These are phyloP conservation scores for Ramalina intermedia DNA, from an alignment of 495 filamentous ascomycete genomes.

Conservation along the genomic window DNA sequence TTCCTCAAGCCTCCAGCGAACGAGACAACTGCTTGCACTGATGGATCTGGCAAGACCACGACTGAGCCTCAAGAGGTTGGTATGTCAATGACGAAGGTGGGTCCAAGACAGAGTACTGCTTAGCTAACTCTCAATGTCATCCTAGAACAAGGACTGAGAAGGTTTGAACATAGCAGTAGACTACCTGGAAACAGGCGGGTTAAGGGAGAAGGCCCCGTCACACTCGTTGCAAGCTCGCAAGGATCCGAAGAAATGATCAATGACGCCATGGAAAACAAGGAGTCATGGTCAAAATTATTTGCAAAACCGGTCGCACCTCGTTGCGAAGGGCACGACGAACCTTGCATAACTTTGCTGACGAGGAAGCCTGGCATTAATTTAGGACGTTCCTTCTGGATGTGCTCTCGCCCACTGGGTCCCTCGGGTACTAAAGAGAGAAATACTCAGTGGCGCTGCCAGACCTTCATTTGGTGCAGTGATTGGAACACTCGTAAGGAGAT, in stretches of 20 bases:
- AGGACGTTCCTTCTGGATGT: conserved; percentile 79
- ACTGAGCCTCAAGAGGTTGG: too few species aligned
- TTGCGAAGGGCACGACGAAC: conserved; percentile 75
- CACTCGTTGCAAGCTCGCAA: neutral
- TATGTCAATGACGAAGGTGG: too few species aligned
- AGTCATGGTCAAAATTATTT: conserved; percentile 78
- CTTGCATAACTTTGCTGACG: conserved; percentile 64
- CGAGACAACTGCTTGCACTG: neutral
- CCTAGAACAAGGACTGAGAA: too few species aligned
- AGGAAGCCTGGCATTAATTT: conserved; percentile 80
- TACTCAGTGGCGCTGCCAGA: conserved; percentile 71
- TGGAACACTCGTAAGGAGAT: conserved; percentile 37
- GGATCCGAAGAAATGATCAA: conserved; percentile 21
- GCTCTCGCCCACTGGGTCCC: conserved; percentile 65
- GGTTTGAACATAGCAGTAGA: too few species aligned
- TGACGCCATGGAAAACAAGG: conserved; percentile 60
- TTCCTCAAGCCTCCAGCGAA: conserved; percentile 59
- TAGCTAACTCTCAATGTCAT: too few species aligned
- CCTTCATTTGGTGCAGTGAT: conserved; percentile 85
- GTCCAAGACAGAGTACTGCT: too few species aligned
- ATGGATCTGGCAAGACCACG: too few species aligned
- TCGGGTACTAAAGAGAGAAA: conserved; percentile 68
- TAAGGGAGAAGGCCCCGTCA: neutral
- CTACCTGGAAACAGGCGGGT: too few species aligned
- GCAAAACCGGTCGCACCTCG: conserved; percentile 55